Base-by-base conservation (phyloP, 495 filamentous ascomycete genomes). In the Aspergillus indologenus region DNA sequence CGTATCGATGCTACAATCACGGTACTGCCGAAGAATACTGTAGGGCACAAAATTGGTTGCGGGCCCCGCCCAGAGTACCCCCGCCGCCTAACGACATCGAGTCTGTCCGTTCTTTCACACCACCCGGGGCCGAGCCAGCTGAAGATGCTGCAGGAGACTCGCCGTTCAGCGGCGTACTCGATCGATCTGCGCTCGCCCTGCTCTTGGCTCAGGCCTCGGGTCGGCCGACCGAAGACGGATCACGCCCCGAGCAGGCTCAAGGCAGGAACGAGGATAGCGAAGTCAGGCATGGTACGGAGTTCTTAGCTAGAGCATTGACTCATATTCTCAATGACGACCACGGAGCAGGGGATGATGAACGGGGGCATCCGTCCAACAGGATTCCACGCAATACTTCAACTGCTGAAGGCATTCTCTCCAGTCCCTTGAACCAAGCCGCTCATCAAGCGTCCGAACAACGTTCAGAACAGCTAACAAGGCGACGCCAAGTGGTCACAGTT, bases 1-100 rank as follows among this genome's bases (percentile, higher is more conserved):
- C 92, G 5, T 96, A 89, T 65, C 85, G 92, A 22, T 92, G 92
- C 68, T 86, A 88, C 57, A 90, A 91, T 58, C 79, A 81, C 12
- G 66, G 68, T 7, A 68, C 77, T 9, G 88, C 91, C 11, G 69
- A 77, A 42, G 89, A 93, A 61, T 97, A 97, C 65, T 94, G 90
- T 70, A 80, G 75, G 47, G 82, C 81, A 4, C 82, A 87, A 42
- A 68, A 54, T 3, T 74, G 70, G 65, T 57, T 78, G 14, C 70
- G 73, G 34, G 60, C 70, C 5, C 71, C 75, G 21, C 71, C 77
- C 14, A 77, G 85, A 47, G 80, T 87, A 53, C 83, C 85, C 7
- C 84, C 93, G 19, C 86, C 87, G 7, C 57, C 70, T 1, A 75
- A 71, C 23, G 81, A 85, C 63, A 76, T 85, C 51, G 88, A 87